phyloP scores from a whole-genome alignment of 495 filamentous ascomycete species.

The Tricharina praecox region DNA sequence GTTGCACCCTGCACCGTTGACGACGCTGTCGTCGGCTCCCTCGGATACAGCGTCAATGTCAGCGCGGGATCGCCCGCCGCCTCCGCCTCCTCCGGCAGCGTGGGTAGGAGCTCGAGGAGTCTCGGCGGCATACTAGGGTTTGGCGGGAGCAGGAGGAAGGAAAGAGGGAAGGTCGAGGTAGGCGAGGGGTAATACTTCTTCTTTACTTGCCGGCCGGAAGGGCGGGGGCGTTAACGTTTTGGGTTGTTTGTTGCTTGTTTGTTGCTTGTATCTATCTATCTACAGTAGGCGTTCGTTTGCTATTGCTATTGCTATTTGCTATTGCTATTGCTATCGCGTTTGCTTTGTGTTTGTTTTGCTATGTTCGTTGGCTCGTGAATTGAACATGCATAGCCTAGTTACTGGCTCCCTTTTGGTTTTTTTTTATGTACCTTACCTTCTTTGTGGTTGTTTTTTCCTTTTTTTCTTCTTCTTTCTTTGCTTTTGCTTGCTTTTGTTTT shows the following conservation, averaged over 20 bases:
- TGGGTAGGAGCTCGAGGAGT: not conserved
- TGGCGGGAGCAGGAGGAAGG: slow-evolving; percentile 1
- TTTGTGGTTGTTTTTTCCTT: not conserved
- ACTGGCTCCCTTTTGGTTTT: slow-evolving; percentile 8
- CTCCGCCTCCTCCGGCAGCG: not conserved
- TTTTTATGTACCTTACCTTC: slow-evolving; percentile 6
- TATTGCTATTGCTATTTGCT: no score
- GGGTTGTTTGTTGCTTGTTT: no score
- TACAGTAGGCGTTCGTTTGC: not conserved
- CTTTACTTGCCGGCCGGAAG: no score
- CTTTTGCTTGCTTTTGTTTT: no score
- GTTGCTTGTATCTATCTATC: no score
- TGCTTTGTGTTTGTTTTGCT: slow-evolving; percentile 5
- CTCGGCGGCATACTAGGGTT: slow-evolving; percentile 1
- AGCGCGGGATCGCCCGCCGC: not conserved
- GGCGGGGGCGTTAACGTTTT: no score
- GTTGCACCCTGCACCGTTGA: not conserved
- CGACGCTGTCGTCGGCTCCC: not conserved
- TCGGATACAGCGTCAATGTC: slow-evolving; percentile 2
- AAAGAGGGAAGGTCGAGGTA: not conserved
- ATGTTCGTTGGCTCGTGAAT: no score
- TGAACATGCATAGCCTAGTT: no score
- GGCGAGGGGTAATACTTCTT: not conserved
- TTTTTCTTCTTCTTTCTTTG: not conserved
- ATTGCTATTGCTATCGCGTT: slow-evolving; percentile 3